These are phyloP conservation scores for Pythium graminicola DNA, from an alignment of 352 stramenopile genomes.

Conservation along the genomic window DNA sequence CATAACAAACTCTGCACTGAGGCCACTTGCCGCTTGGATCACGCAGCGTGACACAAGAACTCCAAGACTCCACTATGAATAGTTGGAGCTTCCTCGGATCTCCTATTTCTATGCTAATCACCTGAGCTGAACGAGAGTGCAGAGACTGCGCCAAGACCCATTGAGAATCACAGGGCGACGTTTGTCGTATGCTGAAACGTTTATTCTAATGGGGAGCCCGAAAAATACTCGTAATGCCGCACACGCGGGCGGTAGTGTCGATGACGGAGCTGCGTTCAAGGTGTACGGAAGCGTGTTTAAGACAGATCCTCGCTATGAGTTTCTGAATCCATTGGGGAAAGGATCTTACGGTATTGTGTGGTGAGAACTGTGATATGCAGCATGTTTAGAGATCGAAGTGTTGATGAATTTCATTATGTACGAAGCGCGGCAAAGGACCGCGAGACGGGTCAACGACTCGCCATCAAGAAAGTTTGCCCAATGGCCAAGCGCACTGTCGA, in stretches of 20 bases:
- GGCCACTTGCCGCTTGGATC: no score
- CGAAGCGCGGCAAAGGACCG: constrained; percentile 67
- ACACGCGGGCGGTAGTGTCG: not conserved
- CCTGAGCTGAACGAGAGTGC: not conserved
- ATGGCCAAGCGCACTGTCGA: constrained; percentile 80
- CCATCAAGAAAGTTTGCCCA: constrained; percentile 88
- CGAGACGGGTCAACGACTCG: constrained; percentile 68
- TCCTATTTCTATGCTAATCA: constrained; percentile 16
- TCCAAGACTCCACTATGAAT: constrained; percentile 10
- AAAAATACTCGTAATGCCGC: not conserved
- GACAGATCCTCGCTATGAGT: constrained; percentile 74
- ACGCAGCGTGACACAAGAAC: no score
- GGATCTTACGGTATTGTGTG: constrained; percentile 90
- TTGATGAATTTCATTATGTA: not conserved
- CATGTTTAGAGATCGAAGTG: not conserved
- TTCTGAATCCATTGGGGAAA: constrained; percentile 86
- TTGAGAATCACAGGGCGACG: not conserved
- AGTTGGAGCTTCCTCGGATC: not conserved
- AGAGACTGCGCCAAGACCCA: not conserved
- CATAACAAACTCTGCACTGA: no score
- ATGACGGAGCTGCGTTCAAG: constrained; percentile 40
- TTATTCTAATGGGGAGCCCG: constrained; percentile 10
- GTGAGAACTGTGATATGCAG: constrained; percentile 21
- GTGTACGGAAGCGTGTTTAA: constrained; percentile 82
- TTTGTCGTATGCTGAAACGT: not conserved